These are phyloP conservation scores for Mycena maculata DNA, from an alignment of 768 basidiomycete species.

Conservation along the genomic window DNA sequence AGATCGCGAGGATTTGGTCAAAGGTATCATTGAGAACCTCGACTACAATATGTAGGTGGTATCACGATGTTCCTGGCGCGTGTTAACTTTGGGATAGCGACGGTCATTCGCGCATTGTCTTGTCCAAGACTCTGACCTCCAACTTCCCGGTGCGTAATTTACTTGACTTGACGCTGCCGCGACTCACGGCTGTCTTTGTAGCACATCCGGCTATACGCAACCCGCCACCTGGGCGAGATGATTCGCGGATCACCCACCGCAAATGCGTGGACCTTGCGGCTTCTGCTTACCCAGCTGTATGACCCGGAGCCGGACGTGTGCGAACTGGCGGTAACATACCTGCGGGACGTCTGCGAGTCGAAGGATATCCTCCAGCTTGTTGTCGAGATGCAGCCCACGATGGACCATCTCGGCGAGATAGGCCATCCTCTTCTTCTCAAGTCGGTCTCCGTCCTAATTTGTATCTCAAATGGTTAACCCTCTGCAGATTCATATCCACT, in stretches of 20 bases:
- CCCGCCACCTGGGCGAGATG: constrained; percentile 84
- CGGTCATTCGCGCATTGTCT: constrained; percentile 91
- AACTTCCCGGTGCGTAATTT: constrained; percentile 76
- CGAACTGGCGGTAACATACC: constrained; percentile 87
- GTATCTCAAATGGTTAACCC: background rate
- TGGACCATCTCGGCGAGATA: constrained; percentile 95
- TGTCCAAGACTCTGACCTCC: constrained; percentile 95
- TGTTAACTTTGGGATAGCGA: constrained; percentile 65
- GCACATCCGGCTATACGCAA: constrained; percentile 92
- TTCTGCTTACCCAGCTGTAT: constrained; percentile 95
- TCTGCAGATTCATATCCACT: constrained; percentile 89
- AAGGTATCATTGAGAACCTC: constrained; percentile 88
- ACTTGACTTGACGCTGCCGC: background rate
- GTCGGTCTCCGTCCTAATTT: constrained; percentile 55
- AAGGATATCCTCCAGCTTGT: constrained; percentile 88
- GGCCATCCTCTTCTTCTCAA: constrained; percentile 90
- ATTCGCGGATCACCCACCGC: constrained; percentile 74
- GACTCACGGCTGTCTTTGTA: constrained; percentile 44
- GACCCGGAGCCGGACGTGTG: constrained; percentile 92
- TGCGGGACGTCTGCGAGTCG: constrained; percentile 91
- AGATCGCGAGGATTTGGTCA: constrained; percentile 92
- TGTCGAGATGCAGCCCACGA: constrained; percentile 93
- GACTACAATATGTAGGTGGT: constrained; percentile 86
- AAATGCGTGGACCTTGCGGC: constrained; percentile 88
- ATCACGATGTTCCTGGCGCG: constrained; percentile 23